Base-by-base conservation (phyloP, 1,284 basidiomycete genomes). In the Ustilago bromivora region DNA sequence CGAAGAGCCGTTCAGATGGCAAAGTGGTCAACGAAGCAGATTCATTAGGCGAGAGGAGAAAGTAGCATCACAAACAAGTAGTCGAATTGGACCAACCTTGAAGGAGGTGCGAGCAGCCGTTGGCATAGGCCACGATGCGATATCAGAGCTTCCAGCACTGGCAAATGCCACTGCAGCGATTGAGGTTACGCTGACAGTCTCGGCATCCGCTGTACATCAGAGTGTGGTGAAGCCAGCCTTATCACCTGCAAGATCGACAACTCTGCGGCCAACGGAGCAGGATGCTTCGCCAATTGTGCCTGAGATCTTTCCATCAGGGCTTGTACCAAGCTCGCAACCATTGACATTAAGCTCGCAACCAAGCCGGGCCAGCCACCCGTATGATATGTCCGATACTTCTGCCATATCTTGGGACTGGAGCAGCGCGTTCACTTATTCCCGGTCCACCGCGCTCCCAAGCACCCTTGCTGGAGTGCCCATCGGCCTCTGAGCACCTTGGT, bases 1-100 rank as follows among this genome's bases (percentile, higher is more conserved):
- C 1, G 57, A 38, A 15, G 65, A 72, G 34, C 71, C 71, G 4
- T 23, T 73, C 10, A 56, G 71, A 1, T 74, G 71, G 66, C 71
- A 74, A 23, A 74, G 71, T 34, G 71, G 66, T 31, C 53, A 28
- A 17, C 52, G 71, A 23, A 73, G 71, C 52, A 46, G 66, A 15
- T 73, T 73, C 43, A 55, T 73, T 23, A 47, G 71, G 34, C 66
- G 62, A 28, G 68, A 65, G 23, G 46, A 65, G 31, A 35, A 28
- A 11, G 6, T 19, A 11, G 43, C n/a, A 15, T 17, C 11, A 11
- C n/a, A 12, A 17, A 7, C 2, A 19, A 46, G 43, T 15, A 15
- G 40, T 17, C 40, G 17, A 17, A 17, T 41, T 6, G 13, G 17
- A 17, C 13, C 36, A 13, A 13, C 0, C 36, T 38, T 9, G 9